Evolutionary conservation across 306 rosid species (phyloP).

Genomic region (Cucurbita ficifolia): DNA sequence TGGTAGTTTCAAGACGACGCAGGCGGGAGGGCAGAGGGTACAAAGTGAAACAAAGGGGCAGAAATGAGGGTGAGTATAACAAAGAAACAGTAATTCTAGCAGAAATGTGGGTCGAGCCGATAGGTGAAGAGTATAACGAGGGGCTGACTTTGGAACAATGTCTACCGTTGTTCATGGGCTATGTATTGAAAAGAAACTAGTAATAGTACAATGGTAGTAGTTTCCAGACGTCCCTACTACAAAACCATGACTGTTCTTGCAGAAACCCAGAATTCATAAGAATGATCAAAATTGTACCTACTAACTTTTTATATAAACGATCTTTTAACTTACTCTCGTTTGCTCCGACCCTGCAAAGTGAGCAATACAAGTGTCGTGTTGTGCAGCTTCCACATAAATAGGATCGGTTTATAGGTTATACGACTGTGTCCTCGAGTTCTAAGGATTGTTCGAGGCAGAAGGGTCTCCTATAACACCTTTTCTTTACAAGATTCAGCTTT

Average conservation of each 20-base stretch:
- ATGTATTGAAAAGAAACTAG: neutral
- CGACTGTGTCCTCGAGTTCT: neutral
- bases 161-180: neutral
- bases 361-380: neutral
- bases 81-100: neutral
- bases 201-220: neutral
- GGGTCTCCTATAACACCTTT: conserved; percentile 8
- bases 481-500: conserved; percentile 33
- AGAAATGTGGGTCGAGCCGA: neutral
- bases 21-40: neutral
- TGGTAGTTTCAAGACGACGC: neutral
- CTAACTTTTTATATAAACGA: neutral
- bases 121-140: no score
- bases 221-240: neutral
- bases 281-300: neutral
- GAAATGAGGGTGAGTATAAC: neutral
- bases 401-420: neutral
- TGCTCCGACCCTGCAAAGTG: neutral
- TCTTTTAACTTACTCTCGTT: neutral
- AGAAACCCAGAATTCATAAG: neutral
- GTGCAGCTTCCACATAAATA: neutral
- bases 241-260: neutral
- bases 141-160: no score
- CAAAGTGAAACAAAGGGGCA: neutral
- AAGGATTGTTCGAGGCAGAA: neutral